Evolutionary conservation across 305 asterid species (phyloP), one percentile per base, ranked within the genome.

Genomic region (Nicotiana rustica): DNA sequence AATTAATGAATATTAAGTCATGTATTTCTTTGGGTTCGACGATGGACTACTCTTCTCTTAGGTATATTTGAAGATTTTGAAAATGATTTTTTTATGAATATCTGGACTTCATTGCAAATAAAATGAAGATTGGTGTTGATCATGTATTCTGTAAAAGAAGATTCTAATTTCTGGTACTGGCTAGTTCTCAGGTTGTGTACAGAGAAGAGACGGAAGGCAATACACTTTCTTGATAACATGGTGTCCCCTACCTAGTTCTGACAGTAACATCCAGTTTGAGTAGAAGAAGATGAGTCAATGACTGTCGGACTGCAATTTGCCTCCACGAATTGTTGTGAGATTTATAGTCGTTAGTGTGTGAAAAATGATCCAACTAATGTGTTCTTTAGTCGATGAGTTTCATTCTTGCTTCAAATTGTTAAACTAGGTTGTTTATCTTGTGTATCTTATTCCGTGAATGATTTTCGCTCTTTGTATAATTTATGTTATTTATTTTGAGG

Each of bases 181-280:
- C 69, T 41, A 13, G 21, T 79, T 79, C 17, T 75, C 44, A 79
- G 75, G 75, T 41, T 79, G 82, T 79, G 82, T 79, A 79, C 82
- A 79, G 82, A 31, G 21, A 56, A 59, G 82, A 78, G 56, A 13
- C 25, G 73, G 61, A 71, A 44, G 70, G 68, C 41, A 49, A 73
- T 14, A 73, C 3, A 49, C 64, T 25, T 73, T 25, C 64, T 25
- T 31, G 44, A 66, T 66, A 66, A 15, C 44, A 31, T 31, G 44
- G 71, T 66, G n/a, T 29, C 71, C 17, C 12, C 71, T 66, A 31
- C 41, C 44, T 31, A 66, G 3, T 31, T 14, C 19, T 31, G n/a
- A 66, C 71, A 66, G 19, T 66, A 66, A 67, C 75, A 67, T 67
- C 25, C 52, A 3, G 52, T 18, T 60, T 21, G 70, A 33, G 60